Evolutionary conservation across 805 yeast species (phyloP), one percentile per base, ranked within the genome.

Genomic region (Grigorovia yakushimaensis): DNA sequence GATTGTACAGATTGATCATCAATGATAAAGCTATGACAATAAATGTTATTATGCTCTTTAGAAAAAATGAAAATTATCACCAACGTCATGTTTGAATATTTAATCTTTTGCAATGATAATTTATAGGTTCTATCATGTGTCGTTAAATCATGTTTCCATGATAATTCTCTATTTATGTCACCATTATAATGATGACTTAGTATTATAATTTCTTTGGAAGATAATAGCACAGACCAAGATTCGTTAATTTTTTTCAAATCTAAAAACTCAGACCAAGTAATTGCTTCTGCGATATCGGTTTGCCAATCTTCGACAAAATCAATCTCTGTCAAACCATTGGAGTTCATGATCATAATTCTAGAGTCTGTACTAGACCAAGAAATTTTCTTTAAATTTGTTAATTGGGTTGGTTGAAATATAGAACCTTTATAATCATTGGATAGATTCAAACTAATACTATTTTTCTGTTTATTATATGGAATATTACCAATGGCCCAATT

Each of bases 131-230:
- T 73, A 54, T 86, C 95, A 0, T 60, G 52, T 7, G 74, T 70
- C 40, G 73, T 72, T 20, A 84, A 62, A 50, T 66, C 76, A 61
- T 88, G 96, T 50, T 81, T 82, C 89, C 94, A 84, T 0, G 89
- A 75, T 1, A 87, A 56, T 2, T 77, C 49, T 48, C 84, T 70
- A 27, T 64, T 64, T n/a, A 77, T 57, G 3, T 64, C 61, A 8
- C 52, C 57, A 1, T 65, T 63, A 15, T 53, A 46, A 17, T 59
- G 59, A 33, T 45, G 51, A 11, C 68, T 68, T 18, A 82, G 54
- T 72, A 88, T 67, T 0, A 78, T 73, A 7, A 88, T 45, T 54
- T 84, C 89, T 48, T 73, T 76, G 0, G 88, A 73, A 0, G 95
- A 85, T 23, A 88, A 64, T 5, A 84, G 55, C 39, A 83, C 72